phyloP scores from a whole-genome alignment of 2,329 filamentous ascomycete genomes.

The Trichoderma oligosporum region DNA sequence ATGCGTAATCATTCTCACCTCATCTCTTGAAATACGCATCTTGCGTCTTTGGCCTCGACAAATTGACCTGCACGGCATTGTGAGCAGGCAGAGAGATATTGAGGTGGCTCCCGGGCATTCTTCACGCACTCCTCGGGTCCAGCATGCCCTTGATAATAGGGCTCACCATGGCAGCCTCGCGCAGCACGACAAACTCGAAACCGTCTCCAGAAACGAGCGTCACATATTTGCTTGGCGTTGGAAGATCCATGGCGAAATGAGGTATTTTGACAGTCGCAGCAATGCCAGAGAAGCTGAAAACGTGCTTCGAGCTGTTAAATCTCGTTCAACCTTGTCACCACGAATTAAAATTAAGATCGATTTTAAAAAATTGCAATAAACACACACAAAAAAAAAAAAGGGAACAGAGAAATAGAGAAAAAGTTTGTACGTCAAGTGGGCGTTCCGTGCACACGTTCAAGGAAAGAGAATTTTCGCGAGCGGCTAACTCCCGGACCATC shows the following conservation, averaged over 20 bases:
- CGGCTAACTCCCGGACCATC: constrained; percentile 14
- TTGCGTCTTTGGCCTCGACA: constrained; percentile 59
- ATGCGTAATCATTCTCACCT: constrained; percentile 50
- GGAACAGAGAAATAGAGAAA: constrained; percentile 9
- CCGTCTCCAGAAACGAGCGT: constrained; percentile 73
- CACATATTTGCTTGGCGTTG: constrained; percentile 60
- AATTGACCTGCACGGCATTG: constrained; percentile 53
- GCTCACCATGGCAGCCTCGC: constrained; percentile 66
- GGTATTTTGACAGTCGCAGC: not conserved
- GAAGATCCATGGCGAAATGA: constrained; percentile 25
- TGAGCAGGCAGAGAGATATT: constrained; percentile 20
- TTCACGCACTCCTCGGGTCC: constrained; percentile 57
- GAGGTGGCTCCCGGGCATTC: not conserved
- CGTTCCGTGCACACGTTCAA: constrained; percentile 4
- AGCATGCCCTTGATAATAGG: constrained; percentile 72
- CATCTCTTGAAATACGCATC: constrained; percentile 67
- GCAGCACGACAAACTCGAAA: constrained; percentile 71
- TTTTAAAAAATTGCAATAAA: constrained; percentile 11
- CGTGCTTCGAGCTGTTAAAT: not conserved
- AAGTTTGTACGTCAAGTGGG: not conserved
- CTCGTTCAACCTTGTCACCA: not conserved
- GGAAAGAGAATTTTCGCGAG: constrained; percentile 3
- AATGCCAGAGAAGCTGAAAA: not conserved
- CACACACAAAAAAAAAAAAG: constrained; percentile 17
- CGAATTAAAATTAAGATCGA: not conserved